Percentiles rank a stretch among this genome's conserved stretches.
phyloP scores from a whole-genome alignment of 768 basidiomycete genomes.

The Naematelia aurantialba region DNA sequence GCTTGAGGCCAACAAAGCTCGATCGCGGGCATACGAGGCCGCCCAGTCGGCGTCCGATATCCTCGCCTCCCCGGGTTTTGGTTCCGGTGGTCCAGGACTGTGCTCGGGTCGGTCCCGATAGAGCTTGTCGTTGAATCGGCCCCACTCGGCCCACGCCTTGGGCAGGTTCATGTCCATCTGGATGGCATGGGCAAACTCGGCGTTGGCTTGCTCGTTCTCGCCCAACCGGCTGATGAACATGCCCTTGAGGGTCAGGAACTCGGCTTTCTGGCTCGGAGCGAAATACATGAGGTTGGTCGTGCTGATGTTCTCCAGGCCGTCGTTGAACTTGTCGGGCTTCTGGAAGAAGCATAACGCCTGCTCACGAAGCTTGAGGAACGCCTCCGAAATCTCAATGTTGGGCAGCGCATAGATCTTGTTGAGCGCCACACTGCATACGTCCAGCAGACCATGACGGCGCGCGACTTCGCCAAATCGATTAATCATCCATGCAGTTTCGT shows the following conservation, averaged over 20 bases:
- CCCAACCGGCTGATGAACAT: conserved; percentile 92
- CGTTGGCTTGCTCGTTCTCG: conserved; percentile 81
- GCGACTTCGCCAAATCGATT: conserved; percentile 99
- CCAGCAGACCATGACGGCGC: conserved; percentile 89
- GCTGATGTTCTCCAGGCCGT: conserved; percentile 96
- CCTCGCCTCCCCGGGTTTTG: conserved; percentile 42
- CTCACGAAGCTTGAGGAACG: conserved; percentile 96
- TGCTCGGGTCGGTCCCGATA: conserved; percentile 74
- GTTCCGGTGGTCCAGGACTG: conserved; percentile 37
- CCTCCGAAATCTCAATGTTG: conserved; percentile 99
- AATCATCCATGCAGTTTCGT: conserved; percentile 99
- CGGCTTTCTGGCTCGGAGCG: conserved; percentile 87
- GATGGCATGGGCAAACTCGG: conserved; percentile 89
- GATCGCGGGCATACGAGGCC: conserved; percentile 32
- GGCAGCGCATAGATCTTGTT: conserved; percentile 98
- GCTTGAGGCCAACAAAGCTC: conserved; percentile 65
- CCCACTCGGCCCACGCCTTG: conserved; percentile 99
- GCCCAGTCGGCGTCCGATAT: conserved; percentile 43
- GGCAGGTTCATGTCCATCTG: conserved; percentile 92
- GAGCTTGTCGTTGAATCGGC: conserved; percentile 83
- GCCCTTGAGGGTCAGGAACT: conserved; percentile 96
- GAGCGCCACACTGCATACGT: conserved; percentile 89
- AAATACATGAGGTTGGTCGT: conserved; percentile 99
- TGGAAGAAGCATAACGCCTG: conserved; percentile 98
- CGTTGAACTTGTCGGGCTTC: conserved; percentile 84